Percentiles rank a stretch among this genome's conserved stretches.
These are phyloP conservation scores for Colletotrichum neosansevieriae DNA, from an alignment of 2,329 filamentous ascomycete species.

Conservation along the genomic window DNA sequence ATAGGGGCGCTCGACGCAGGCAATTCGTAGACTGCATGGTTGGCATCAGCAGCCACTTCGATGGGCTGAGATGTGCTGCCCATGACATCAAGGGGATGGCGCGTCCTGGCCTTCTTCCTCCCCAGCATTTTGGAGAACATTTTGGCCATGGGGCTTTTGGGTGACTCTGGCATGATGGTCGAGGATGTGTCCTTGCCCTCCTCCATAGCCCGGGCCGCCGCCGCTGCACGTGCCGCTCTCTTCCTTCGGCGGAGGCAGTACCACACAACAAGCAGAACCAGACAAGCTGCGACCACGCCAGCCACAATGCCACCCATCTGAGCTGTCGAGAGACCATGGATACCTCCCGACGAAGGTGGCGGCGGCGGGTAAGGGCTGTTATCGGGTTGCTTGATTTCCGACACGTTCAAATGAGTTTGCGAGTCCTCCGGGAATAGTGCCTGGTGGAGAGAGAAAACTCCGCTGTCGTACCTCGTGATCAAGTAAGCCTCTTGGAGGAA, in stretches of 20 bases:
- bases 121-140: conserved; percentile 59
- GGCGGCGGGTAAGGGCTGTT: conserved; percentile 62
- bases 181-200: conserved; percentile 55
- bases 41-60: conserved; percentile 57
- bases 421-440: conserved; percentile 63
- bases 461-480: conserved; percentile 67
- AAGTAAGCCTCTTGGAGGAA: conserved; percentile 79
- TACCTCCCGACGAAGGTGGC: conserved; percentile 42
- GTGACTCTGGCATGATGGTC: conserved; percentile 50
- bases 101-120: conserved; percentile 49
- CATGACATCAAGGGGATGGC: conserved; percentile 43
- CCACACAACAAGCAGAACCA: conserved; percentile 47
- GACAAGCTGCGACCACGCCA: conserved; percentile 50
- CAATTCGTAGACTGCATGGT: conserved; percentile 66
- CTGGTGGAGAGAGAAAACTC: conserved; percentile 66
- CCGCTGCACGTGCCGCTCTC: conserved; percentile 46
- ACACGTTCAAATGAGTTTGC: conserved; percentile 53
- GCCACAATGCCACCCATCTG: conserved; percentile 62
- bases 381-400: conserved; percentile 55
- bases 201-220: conserved; percentile 38
- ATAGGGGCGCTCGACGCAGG: conserved; percentile 59
- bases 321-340: conserved; percentile 51
- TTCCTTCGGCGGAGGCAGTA: conserved; percentile 51
- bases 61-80: conserved; percentile 50
- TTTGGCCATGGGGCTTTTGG: conserved; percentile 52